Base-by-base conservation (phyloP, 1,284 basidiomycete genomes). In the Moniliella sp. region DNA sequence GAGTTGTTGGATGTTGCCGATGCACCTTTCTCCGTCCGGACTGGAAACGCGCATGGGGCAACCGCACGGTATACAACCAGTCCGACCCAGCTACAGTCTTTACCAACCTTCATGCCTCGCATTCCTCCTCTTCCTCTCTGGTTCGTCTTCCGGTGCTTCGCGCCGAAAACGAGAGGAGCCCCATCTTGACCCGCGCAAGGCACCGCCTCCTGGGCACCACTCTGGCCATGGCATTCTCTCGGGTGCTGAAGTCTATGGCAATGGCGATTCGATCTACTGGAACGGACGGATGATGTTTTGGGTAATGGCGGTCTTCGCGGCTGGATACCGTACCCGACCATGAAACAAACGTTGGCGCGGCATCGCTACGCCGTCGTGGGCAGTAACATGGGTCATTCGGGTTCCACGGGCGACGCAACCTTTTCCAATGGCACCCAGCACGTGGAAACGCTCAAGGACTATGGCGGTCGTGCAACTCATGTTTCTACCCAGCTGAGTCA, bases 351-450 rank as follows among this genome's bases (percentile, higher is more conserved):
- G 9, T 32, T 42, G 37, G 9, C 15, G 2, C 27, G 40, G 8
- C 31, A 40, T 14, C 23, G 29, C 11, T 36, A 36, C 28, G 40
- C 39, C n/a, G n/a, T n/a, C 17, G 40, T 42, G 15, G 40, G 37
- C 18, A 25, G 18, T 15, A 42, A 42, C 27, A 13, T 18, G 4
- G 40, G 40, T 15, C 40, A 23, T 7, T 30, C 28, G 25, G 19
- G 34, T 2, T 30, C 27, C 16, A 30, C 33, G 10, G 35, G 34
- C 23, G 21, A 10, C 3, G 18, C 27, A n/a, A 18, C 31, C 12
- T 42, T 37, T 37, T 25, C 37, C n/a, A 37, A 41, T 5, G 40
- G 39, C 14, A 26, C 40, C n/a, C 39, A 42, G 10, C 15, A 27
- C 26, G 17, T 28, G 15, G 25, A 42, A 9, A 35, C 34, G n/a